Base-by-base conservation (phyloP, 208 protist genomes). In the Porcisia deanei region DNA sequence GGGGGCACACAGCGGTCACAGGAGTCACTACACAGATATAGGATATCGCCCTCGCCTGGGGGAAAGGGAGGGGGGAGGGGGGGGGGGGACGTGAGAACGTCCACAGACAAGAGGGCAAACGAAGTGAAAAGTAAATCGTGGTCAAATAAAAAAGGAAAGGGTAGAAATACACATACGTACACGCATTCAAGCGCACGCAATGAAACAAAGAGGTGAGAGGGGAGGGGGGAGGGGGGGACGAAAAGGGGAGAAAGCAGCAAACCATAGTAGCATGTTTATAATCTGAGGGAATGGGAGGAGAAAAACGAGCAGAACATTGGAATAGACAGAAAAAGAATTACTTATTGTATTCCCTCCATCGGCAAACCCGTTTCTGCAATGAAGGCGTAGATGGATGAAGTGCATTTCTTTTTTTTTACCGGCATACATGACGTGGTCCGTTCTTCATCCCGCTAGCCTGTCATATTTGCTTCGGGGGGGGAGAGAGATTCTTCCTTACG, bases 241-340 rank as follows among this genome's bases (percentile, higher is more conserved):
- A 61, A 58, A 39, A 6, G 47, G 47, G 10, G 47, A 12, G 47
- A 12, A 12, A 52, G 47, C 47, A 52, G 47, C 10, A 5, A 45
- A 58, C 10, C 18, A 52, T 4, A 67, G 63, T 25, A 67, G 63
- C 63, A 67, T 34, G 63, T 67, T 67, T 52, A 67, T 67, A 67
- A 18, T 67, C 63, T 30, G 10, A 14, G 6, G 25, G 22, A 52
- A 49, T 30, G 34, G 3, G 41, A 67, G 47, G 41, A 52, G 1
- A 52, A 52, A 52, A 52, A 52, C 0, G 47, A 52, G 47, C 30
- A 30, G 10, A 52, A 52, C 10, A 52, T 52, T 8, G 47, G 39
- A 45, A 34, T 8, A 34, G 16, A 52, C 41, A 34, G 37, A 49
- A 52, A 25, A 71, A 18, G n/a, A 25, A 37, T 53, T 41, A 2